Evolutionary conservation across 1,139 yeast species (phyloP).

Genomic region (Oligophagozyma castellii): DNA sequence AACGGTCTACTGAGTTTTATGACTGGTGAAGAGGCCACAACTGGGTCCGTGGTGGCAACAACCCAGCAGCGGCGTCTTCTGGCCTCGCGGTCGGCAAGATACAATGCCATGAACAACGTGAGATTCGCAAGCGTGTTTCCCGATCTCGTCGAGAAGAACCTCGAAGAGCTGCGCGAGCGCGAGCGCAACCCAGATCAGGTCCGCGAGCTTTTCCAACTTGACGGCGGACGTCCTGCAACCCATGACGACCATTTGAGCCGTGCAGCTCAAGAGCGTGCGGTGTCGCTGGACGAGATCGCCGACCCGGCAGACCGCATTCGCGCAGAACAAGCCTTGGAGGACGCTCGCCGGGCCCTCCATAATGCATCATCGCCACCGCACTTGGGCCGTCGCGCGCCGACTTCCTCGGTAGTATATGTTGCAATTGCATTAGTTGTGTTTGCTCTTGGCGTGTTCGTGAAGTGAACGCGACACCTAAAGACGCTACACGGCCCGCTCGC

Average conservation of each 20-base stretch:
- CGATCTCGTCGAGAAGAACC: conserved; percentile 43
- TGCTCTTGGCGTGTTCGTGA: conserved; percentile 20
- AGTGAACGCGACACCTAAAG: conserved; percentile 7
- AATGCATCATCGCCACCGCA: no score
- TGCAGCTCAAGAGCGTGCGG: conserved; percentile 22
- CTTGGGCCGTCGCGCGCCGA: no score
- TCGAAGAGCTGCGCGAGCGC: conserved; percentile 15
- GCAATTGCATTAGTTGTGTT: conserved; percentile 24
- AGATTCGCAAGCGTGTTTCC: conserved; percentile 56
- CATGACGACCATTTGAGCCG: conserved; percentile 12
- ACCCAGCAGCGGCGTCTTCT: conserved; percentile 30
- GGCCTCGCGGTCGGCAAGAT: conserved; percentile 45
- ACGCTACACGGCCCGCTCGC: no score
- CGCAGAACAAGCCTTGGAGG: conserved; percentile 15
- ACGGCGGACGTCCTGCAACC: conserved; percentile 3
- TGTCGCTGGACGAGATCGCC: conserved; percentile 25
- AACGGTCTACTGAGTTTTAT: conserved; percentile 78
- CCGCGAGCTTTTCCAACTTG: conserved; percentile 1
- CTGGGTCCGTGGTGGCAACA: conserved; percentile 47
- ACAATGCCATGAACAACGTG: conserved; percentile 40
- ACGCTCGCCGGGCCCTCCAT: no score
- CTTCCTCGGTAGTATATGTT: conserved; percentile 20
- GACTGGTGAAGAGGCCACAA: conserved; percentile 47
- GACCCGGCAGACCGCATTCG: conserved; percentile 39
- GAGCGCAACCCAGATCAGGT: conserved; percentile 6